A percentile compares a stretch with the other conserved stretches of the same genome.
Conservation (phyloP, 2,329 filamentous ascomycete species). For the Fusarium duplospermum region DNA sequence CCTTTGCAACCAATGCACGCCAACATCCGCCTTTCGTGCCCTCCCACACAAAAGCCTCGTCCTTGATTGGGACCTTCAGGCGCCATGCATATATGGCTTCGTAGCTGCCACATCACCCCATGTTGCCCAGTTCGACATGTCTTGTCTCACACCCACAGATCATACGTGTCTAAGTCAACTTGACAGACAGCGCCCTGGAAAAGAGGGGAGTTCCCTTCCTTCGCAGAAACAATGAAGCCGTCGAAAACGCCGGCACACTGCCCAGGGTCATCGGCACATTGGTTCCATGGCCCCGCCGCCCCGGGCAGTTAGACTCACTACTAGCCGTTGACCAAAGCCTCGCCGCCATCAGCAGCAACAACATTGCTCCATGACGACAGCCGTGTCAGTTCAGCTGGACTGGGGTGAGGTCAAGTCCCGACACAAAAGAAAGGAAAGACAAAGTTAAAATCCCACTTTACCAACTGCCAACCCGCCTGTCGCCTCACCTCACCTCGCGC, state of each 20-base stretch:
- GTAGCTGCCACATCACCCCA: slow-evolving; percentile 11
- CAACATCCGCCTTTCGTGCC: neutral
- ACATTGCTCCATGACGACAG: slow-evolving; percentile 25
- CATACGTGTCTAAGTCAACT: slow-evolving; percentile 25
- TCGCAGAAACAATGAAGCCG: slow-evolving; percentile 7
- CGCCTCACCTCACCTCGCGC: neutral
- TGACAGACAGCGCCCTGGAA: neutral
- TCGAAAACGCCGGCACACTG: neutral
- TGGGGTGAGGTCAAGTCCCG: slow-evolving; percentile 17
- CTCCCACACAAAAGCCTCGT: neutral
- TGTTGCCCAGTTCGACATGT: neutral
- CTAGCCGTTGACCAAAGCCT: neutral
- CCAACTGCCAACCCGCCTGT: slow-evolving; percentile 1
- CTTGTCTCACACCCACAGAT: slow-evolving; percentile 18
- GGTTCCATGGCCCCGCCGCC: neutral
- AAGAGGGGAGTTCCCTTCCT: neutral
- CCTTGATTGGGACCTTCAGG: slow-evolving; percentile 5
- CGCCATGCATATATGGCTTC: slow-evolving; percentile 3
- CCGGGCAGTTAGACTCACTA: neutral
- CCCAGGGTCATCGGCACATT: neutral
- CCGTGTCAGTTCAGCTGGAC: slow-evolving; percentile 38
- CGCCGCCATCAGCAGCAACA: slow-evolving; percentile 8
- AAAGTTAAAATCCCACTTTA: neutral
- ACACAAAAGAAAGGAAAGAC: slow-evolving; percentile 1
- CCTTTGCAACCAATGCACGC: neutral